Base-by-base conservation (phyloP, 306 rosid genomes). In the Spatholobus suberectus region DNA sequence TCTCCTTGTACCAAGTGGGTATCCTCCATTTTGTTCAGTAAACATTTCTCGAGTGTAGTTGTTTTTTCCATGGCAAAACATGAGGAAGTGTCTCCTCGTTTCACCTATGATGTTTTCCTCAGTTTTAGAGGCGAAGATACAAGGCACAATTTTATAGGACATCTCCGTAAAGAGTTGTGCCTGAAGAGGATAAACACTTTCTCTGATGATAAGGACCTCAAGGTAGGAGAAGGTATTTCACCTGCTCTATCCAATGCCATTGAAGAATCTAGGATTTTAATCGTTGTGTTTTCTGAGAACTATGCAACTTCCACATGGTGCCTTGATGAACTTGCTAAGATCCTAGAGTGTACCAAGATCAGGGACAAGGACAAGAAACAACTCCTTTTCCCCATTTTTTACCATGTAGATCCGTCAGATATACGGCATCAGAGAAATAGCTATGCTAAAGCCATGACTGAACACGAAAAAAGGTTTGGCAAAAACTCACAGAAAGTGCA, bases 221-320 rank as follows among this genome's bases (percentile, higher is more conserved):
- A 9, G n/a, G 8, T 29, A 1, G 78, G 78, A 17, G 27, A 71
- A 13, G 13, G 1, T 2, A 32, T 80, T 38, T 27, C 41, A 8
- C 27, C 38, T 40, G 11, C 70, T 26, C 55, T n/a, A 1, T 8
- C n/a, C 17, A 9, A 26, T 0, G 70, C 77, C 20, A 63, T 79
- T 11, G 58, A 55, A 54, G 35, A 55, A 3, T 79, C 83, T 0
- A 54, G 0, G 10, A 2, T 79, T 27, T 69, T 49, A 0, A 15
- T 80, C 0, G 5, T 80, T 41, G 77, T 70, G 18, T 57, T 80
- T 37, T 70, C 77, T 9, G 8, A 70, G 27, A 70, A 70, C 8
- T 70, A 70, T 43, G 77, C 77, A n/a, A 2, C 15, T 18, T 80
- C 83, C 46, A 40, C 34, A 0, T 55, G 83, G 77, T 80, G 83